Evolutionary conservation across 164 flowering plant species (phyloP), one percentile per base, ranked within the genome.

Genomic region (Aristolochia californica): DNA sequence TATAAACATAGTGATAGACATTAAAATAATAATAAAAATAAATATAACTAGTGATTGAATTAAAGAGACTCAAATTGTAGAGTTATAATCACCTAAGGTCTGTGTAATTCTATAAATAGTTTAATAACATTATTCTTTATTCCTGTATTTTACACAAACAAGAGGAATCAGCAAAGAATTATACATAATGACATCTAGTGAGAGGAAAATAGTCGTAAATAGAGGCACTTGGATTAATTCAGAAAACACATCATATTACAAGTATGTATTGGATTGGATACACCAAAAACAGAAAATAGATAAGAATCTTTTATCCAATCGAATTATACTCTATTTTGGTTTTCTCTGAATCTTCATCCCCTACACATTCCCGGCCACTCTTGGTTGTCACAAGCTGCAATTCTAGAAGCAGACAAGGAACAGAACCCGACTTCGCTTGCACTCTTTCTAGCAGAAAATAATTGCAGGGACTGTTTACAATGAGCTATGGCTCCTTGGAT

Each of bases 391-490:
- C 68, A 59, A 50, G 71, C 67, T 26, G 69, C 67, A 52, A 74
- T 53, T 45, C 70, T 74, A 43, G 83, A 68, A 56, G 74, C 65
- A 26, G 83, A 62, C 20, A 74, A 64, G 45, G 81, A 74, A 59
- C 73, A 75, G 47, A 80, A 67, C 18, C 77, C 78, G 43, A 68
- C 74, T 58, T 81, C 87, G 70, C 78, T 72, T 5, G 38, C 61
- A 62, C 67, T 60, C 65, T 75, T 84, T 68, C 80, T 75, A n/a
- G 83, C 61, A 12, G 24, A 57, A 45, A 69, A 55, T 56, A 62
- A 47, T 68, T 76, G 74, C 66, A 81, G 96, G 53, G 97, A 91
- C 62, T 70, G 59, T 57, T 74, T 74, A 44, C 77, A 74, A 28
- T 74, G 71, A 53, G 77, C 74, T 65, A 74, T 74, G 48, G 77